A percentile compares a stretch with the other conserved stretches of the same genome.
Evolutionary conservation across 257 asterid species (phyloP).

Genomic region (Ilex aquifolium): DNA sequence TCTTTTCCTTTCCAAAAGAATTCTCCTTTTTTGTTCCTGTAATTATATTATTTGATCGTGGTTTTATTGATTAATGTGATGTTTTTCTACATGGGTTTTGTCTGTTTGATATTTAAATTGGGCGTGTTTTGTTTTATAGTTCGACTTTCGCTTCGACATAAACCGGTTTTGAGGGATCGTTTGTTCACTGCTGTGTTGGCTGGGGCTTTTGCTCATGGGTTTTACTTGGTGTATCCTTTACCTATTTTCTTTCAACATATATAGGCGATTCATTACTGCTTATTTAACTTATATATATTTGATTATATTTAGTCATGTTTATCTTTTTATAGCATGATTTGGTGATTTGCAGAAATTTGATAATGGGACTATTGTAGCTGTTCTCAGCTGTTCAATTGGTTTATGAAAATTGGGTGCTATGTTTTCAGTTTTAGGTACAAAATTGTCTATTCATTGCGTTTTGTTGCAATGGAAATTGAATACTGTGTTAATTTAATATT

Average conservation of each 20-base stretch:
- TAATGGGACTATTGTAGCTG: too few relatives aligned
- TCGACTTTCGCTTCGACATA: conserved; percentile 46
- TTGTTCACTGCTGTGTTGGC: conserved; percentile 63
- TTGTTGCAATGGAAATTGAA: too few relatives aligned
- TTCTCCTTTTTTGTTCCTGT: too few relatives aligned
- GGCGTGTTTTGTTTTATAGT: conserved; percentile 18
- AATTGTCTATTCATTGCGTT: too few relatives aligned
- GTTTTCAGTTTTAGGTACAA: too few relatives aligned
- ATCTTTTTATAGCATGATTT: neutral
- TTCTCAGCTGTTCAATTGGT: too few relatives aligned
- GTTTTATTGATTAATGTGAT: neutral
- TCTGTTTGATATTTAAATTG: neutral
- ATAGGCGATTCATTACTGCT: neutral
- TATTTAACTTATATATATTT: neutral
- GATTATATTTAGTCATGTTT: neutral
- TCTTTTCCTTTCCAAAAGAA: too few relatives aligned
- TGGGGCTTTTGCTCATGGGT: conserved; percentile 78
- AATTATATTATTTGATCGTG: neutral
- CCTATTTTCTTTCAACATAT: too few relatives aligned
- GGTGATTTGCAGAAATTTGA: too few relatives aligned
- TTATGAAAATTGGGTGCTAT: too few relatives aligned
- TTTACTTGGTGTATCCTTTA: conserved; percentile 65
- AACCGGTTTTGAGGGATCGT: conserved; percentile 81
- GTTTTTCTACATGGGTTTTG: neutral
- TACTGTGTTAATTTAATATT: too few relatives aligned